Percentiles rank a stretch among this genome's conserved stretches.
Evolutionary conservation across 768 basidiomycete genomes (phyloP).

Genomic region (Cantharellus anzutake): DNA sequence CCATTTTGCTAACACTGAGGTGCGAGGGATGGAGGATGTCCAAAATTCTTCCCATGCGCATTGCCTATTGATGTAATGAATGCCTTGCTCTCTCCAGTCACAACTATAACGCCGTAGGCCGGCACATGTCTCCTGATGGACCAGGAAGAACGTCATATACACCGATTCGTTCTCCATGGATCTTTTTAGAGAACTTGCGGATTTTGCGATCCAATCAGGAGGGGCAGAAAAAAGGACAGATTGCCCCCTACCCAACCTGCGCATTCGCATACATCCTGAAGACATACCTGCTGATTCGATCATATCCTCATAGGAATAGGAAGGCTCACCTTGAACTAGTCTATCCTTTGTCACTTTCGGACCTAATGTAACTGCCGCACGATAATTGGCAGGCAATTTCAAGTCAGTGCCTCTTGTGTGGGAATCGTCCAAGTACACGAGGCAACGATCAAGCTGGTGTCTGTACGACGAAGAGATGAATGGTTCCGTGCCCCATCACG

Average conservation of each 20-base stretch:
- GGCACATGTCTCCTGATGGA: neutral
- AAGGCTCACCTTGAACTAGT: constrained; percentile 27
- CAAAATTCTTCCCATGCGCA: neutral
- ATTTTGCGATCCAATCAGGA: constrained; percentile 23
- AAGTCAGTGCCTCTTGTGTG: constrained; percentile 4
- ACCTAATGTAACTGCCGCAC: constrained; percentile 2
- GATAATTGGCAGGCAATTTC: neutral
- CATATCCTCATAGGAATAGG: neutral
- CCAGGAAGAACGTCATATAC: constrained; percentile 18
- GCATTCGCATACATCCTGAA: constrained; percentile 36
- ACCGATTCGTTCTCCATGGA: neutral
- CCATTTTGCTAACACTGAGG: neutral
- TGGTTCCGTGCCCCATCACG: neutral
- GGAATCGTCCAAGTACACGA: constrained; percentile 2
- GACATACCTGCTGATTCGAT: neutral
- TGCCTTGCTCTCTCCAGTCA: neutral
- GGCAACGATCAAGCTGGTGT: neutral
- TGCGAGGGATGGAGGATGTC: neutral
- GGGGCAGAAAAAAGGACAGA: constrained; percentile 31
- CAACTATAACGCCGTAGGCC: neutral
- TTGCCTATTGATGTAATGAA: neutral
- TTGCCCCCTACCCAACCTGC: constrained; percentile 28
- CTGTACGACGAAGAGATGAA: constrained; percentile 1
- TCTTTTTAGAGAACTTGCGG: neutral
- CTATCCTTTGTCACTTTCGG: constrained; percentile 26